Evolutionary conservation across 495 filamentous ascomycete genomes (phyloP), one percentile per base, ranked within the genome.

Genomic region (Neurospora sp.): DNA sequence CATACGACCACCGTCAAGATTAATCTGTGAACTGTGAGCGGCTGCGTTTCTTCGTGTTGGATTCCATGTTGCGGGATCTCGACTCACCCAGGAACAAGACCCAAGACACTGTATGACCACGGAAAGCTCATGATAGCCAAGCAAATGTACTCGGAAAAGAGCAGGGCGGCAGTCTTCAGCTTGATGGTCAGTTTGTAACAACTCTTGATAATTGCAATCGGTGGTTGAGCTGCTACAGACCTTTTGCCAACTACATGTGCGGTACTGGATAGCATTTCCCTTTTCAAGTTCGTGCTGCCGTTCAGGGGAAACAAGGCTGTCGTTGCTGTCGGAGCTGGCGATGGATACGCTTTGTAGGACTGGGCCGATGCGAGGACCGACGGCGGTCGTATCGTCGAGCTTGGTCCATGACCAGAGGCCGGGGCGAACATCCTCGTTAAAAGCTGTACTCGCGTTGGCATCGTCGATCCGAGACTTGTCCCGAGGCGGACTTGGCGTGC

Each of bases 61-160:
- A 7, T 14, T 37, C 7, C 27, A 8, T 18, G 14, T 16, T 16
- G 1, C 6, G 27, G 5, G 14, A 7, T 35, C 14, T 70, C 71
- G 73, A 78, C 81, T 73, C 77, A 84, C 82, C 93, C 93, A 1
- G 93, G 93, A n/a, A 96, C 92, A 37, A 97, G 86, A 11, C 93
- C 93, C 27, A 97, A 86, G 42, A 94, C 84, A 9, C 93, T 93
- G 82, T 97, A 97, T 0, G 93, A 94, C 85, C 91, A 96, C 1
- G 93, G 93, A 78, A 96, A 96, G 27, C 92, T 94, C 93, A 97
- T 97, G 77, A 96, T 97, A 44, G 93, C 93, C 84, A 97, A 81
- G 82, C 93, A 96, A 70, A 97, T 97, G 76, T 97, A 97, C 81
- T 97, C 93, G 10, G 92, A 93, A 81, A 97, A 96, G 70, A 97